Percentiles rank a stretch among this genome's conserved stretches.
Evolutionary conservation across 1,139 yeast species (phyloP).

Genomic region (Sugiyamaella japonica): DNA sequence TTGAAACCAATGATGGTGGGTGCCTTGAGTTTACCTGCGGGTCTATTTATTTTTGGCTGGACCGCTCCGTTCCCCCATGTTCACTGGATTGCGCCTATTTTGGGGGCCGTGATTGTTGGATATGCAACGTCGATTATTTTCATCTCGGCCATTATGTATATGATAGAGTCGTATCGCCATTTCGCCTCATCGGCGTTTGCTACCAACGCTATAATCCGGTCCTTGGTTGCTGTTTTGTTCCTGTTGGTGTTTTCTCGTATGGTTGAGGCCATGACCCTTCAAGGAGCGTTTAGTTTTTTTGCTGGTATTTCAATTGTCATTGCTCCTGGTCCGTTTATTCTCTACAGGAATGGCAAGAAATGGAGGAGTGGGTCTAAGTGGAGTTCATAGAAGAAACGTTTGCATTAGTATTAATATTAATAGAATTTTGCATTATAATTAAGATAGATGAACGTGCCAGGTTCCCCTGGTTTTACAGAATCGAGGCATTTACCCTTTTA

Average conservation of each 20-base stretch:
- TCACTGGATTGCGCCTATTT: slow-evolving; percentile 78
- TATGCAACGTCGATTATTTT: slow-evolving; percentile 70
- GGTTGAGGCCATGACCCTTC: slow-evolving; percentile 19
- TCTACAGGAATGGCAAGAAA: slow-evolving; percentile 16
- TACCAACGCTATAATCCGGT: slow-evolving; percentile 52
- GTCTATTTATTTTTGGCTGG: slow-evolving; percentile 48
- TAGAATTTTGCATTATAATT: not conserved
- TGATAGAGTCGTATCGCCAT: slow-evolving; percentile 73
- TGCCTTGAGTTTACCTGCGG: slow-evolving; percentile 54
- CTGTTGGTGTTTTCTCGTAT: slow-evolving; percentile 17
- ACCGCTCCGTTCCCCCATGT: slow-evolving; percentile 48
- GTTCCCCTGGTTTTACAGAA: not conserved
- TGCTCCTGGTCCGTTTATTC: slow-evolving; percentile 23
- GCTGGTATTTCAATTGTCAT: slow-evolving; percentile 20
- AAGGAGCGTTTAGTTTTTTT: slow-evolving; percentile 23
- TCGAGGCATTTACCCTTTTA: not conserved
- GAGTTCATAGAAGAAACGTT: slow-evolving; percentile 3
- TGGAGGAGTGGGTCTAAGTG: slow-evolving; percentile 19
- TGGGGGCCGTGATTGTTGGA: slow-evolving; percentile 74
- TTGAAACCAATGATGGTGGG: slow-evolving; percentile 37
- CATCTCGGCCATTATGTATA: slow-evolving; percentile 67
- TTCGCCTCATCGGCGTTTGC: slow-evolving; percentile 59
- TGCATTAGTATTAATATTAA: too few relatives aligned
- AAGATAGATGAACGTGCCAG: too few relatives aligned
- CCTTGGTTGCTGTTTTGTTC: slow-evolving; percentile 29